Base-by-base conservation (phyloP, 1,139 yeast species). In the Scheffersomyces quercinus region DNA sequence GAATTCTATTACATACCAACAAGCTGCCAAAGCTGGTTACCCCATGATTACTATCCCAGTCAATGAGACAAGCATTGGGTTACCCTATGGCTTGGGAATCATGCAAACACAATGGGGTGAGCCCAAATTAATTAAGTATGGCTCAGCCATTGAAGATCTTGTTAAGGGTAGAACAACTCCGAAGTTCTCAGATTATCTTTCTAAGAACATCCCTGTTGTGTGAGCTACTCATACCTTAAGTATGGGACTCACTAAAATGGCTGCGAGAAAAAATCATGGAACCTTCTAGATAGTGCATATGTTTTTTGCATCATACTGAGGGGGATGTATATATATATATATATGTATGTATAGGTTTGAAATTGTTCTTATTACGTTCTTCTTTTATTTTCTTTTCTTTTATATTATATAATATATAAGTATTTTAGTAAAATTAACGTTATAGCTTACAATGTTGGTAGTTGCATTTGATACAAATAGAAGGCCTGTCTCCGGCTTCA, bases 91-190 rank as follows among this genome's bases (percentile, higher is more conserved):
- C 10, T 37, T 57, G 16, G 56, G 59, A 6, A 44, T 57, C 24
- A 52, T 57, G 59, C 58, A 56, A 45, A 51, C 58, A 5, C 60
- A 58, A 9, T 57, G 54, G 52, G 51, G 46, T 20, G 61, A 57
- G 45, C 58, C 60, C 9, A 29, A 53, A 33, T 40, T 57, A 15
- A 56, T 57, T 32, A 55, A 46, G 24, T 56, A 53, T 35, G 61
- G 58, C 20, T 54, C 59, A 24, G 61, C 61, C 8, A 53, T 57
- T 39, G 61, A 57, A 40, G 59, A 57, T 41, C 44, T 55, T 16
- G 35, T 55, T 14, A 28, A 44, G 10, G 47, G 42, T 30, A 51
- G 56, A 44, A 39, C 46, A 29, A 48, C 47, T 29, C 61, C 60
- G 12, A 43, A 42, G 31, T 57, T 44, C 43, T 43, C 46, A 30